Evolutionary conservation across 2,329 filamentous ascomycete species (phyloP), one percentile per base, ranked within the genome.

Genomic region (Akanthomyces lecanii): DNA sequence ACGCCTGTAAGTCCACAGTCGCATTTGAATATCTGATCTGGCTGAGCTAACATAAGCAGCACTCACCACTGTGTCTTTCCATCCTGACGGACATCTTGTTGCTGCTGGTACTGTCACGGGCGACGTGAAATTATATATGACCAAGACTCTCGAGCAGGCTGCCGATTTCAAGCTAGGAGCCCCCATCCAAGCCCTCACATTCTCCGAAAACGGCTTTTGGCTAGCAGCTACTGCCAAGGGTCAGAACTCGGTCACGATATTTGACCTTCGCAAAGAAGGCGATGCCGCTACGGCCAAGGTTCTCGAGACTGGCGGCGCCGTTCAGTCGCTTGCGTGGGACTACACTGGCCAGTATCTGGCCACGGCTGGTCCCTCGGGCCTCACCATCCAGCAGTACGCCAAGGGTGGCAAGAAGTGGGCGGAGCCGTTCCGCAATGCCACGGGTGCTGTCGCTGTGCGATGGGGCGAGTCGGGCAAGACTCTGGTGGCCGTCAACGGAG

Each of bases 131-230:
- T 85, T 99, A 60, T 98, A 90, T 77, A 90, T 97, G 76, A 89
- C 92, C 68, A 93, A 90, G 75, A 90, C 85, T 0, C 89, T 92
- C 44, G 85, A 88, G 65, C 83, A 87, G 67, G 91, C 91, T 33
- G 91, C 91, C 33, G 87, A 85, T 62, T 97, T 96, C 75, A 79
- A 77, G 23, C 77, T 89, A 1, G 85, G 83, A 8, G 86, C 87
- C 0, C 87, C 92, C 0, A 83, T 97, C 3, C 86, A 90, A 69
- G 85, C 87, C 12, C 78, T 99, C 47, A 82, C 85, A 64, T 99
- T 99, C 77, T 97, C 93, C 0, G 95, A 99, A 75, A 99, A 99
- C 69, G 95, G 95, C 28, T 97, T 91, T 70, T 98, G 93, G 91
- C 88, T 99, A 67, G 94, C 94, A 1, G 90, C 92, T 5, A 88